Percentiles rank a stretch among this genome's conserved stretches.
Conservation (phyloP, 1,139 yeast genomes). For the Kurtzmaniella natalensis region DNA sequence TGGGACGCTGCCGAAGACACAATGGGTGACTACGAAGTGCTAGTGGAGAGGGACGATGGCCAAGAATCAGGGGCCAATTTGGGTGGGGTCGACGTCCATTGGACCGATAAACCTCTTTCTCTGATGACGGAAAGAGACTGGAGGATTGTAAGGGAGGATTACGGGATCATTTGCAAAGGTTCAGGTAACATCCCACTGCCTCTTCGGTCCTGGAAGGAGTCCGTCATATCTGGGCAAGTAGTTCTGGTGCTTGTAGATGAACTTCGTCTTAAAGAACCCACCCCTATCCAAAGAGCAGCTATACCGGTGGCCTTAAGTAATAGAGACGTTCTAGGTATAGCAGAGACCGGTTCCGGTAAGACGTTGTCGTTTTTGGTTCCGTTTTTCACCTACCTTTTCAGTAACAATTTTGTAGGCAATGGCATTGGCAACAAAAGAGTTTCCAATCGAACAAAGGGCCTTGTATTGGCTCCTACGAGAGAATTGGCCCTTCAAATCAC, state of each 20-base stretch:
- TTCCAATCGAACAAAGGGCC: slow-evolving; percentile 44
- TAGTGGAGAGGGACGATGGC: slow-evolving; percentile 21
- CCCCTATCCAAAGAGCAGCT: slow-evolving; percentile 88
- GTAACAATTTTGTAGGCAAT: slow-evolving; percentile 25
- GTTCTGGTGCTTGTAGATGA: slow-evolving; percentile 28
- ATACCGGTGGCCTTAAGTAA: slow-evolving; percentile 65
- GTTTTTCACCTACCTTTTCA: slow-evolving; percentile 48
- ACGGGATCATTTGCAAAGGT: slow-evolving; percentile 59
- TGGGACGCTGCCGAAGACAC: slow-evolving; percentile 76
- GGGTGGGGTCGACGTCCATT: slow-evolving; percentile 41
- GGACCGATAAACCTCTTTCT: slow-evolving; percentile 62
- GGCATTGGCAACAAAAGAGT: slow-evolving; percentile 30
- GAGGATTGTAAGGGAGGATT: slow-evolving; percentile 84
- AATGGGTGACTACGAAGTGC: slow-evolving; percentile 36
- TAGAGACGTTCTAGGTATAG: slow-evolving; percentile 80
- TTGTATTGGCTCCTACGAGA: slow-evolving; percentile 87
- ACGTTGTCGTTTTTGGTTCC: slow-evolving; percentile 84
- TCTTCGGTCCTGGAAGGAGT: slow-evolving; percentile 69
- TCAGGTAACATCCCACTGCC: slow-evolving; percentile 47
- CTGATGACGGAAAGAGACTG: slow-evolving; percentile 83
- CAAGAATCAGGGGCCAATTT: slow-evolving; percentile 10
- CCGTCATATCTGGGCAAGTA: slow-evolving; percentile 43
- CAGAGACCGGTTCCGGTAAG: slow-evolving; percentile 96
- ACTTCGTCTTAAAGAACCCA: slow-evolving; percentile 59
- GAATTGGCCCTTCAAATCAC: slow-evolving; percentile 89